phyloP scores from a whole-genome alignment of 2,329 filamentous ascomycete species.

The Alternaria sp. region DNA sequence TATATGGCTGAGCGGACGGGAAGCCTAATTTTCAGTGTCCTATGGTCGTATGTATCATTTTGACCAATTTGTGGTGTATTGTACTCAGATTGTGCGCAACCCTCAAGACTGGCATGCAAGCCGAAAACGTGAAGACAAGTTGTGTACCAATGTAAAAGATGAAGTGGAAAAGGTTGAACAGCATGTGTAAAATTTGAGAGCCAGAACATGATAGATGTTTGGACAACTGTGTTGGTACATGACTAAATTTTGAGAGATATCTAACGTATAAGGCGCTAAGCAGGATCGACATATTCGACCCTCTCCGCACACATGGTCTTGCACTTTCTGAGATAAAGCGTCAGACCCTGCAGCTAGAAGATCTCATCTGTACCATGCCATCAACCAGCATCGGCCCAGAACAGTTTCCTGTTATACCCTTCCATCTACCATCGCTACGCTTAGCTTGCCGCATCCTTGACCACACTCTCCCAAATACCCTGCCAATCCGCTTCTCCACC shows the following conservation, averaged over 20 bases:
- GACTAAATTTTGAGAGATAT: not conserved
- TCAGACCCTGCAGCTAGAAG: not conserved
- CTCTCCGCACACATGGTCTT: not conserved
- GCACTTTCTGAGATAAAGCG: not conserved
- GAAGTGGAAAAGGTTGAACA: too few relatives aligned
- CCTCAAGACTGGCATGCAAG: too few relatives aligned
- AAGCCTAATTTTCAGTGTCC: too few relatives aligned
- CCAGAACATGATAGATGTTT: too few relatives aligned
- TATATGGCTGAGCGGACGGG: too few relatives aligned
- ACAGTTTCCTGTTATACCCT: not conserved
- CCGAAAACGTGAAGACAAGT: too few relatives aligned
- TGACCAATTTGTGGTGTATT: rapidly evolving
- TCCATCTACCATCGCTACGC: not conserved
- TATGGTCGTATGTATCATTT: too few relatives aligned
- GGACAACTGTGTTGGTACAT: not conserved
- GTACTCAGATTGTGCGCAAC: too few relatives aligned
- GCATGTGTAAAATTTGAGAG: too few relatives aligned
- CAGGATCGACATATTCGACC: not conserved
- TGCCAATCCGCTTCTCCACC: slow-evolving; percentile 65
- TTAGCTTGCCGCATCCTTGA: slow-evolving; percentile 36
- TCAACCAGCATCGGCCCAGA: not conserved
- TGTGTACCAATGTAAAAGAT: too few relatives aligned
- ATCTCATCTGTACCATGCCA: not conserved
- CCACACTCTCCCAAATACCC: slow-evolving; percentile 44
- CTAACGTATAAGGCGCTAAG: not conserved